Conservation (phyloP, 208 protist genomes). For the Acanthamoeba sp. region DNA sequence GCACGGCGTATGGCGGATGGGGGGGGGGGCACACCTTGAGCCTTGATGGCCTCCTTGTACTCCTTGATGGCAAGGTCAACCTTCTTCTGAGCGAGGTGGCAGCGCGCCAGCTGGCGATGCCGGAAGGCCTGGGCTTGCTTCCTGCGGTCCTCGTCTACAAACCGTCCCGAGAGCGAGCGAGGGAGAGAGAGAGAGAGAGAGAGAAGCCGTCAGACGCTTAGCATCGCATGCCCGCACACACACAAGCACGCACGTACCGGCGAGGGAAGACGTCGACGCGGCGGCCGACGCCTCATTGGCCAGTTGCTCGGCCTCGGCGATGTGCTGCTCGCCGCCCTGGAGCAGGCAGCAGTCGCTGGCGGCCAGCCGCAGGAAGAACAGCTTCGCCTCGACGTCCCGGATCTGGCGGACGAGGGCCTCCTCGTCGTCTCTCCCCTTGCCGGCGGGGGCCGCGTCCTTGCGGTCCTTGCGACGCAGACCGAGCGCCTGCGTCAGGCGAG, state of each 20-base stretch:
- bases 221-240: not conserved
- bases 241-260: not conserved
- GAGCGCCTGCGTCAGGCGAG: not conserved
- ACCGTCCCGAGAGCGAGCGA: no score
- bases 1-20: no score
- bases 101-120: slow-evolving; percentile 29
- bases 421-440: slow-evolving; percentile 36
- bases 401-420: not conserved
- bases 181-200: no score
- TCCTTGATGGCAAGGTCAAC: not conserved
- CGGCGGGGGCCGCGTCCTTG: not conserved
- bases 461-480: not conserved
- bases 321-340: not conserved
- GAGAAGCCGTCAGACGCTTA: not conserved
- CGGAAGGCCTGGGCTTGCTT: not conserved
- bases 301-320: not conserved
- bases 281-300: not conserved
- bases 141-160: not conserved
- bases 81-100: slow-evolving; percentile 6
- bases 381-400: not conserved
- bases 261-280: not conserved
- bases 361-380: slow-evolving; percentile 1
- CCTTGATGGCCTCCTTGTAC: slow-evolving; percentile 33
- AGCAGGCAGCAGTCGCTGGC: slow-evolving; percentile 15
- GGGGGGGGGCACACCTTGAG: not conserved